phyloP scores from a whole-genome alignment of 768 basidiomycete genomes.

The Mycena capillaripes region DNA sequence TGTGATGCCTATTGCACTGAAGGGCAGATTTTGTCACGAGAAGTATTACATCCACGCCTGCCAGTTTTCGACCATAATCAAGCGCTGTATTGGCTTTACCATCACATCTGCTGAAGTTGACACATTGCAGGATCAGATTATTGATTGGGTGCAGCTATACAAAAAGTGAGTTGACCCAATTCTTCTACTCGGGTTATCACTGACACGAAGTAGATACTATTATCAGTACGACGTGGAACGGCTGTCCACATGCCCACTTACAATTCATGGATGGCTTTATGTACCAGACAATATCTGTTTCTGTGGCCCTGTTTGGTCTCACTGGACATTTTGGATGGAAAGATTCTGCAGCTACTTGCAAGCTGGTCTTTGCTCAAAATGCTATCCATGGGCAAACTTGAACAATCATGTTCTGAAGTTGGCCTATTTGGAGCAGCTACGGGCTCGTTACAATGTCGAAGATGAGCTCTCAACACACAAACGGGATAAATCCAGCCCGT shows the following conservation, averaged over 20 bases:
- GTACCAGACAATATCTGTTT: constrained; percentile 45
- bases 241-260: constrained; percentile 46
- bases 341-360: constrained; percentile 47
- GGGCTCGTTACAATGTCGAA: constrained; percentile 41
- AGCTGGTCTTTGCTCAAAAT: constrained; percentile 37
- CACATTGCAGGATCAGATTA: constrained; percentile 43
- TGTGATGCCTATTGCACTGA: constrained; percentile 52
- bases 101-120: constrained; percentile 44
- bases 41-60: constrained; percentile 55
- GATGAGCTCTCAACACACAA: constrained; percentile 28
- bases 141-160: constrained; percentile 52
- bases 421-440: constrained; percentile 44
- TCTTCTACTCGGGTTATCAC: not conserved
- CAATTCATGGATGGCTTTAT: constrained; percentile 52
- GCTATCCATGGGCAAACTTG: constrained; percentile 46
- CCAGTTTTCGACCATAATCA: constrained; percentile 50
- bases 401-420: constrained; percentile 40
- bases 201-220: constrained; percentile 37
- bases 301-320: constrained; percentile 48
- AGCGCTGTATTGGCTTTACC: constrained; percentile 49
- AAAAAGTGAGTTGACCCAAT: constrained; percentile 42
- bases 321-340: constrained; percentile 54
- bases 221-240: constrained; percentile 46
- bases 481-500: not conserved
- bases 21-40: constrained; percentile 40